Evolutionary conservation across 371 early-diverging fungal species (phyloP), one percentile per base, ranked within the genome.

Genomic region (Racocetra persica): DNA sequence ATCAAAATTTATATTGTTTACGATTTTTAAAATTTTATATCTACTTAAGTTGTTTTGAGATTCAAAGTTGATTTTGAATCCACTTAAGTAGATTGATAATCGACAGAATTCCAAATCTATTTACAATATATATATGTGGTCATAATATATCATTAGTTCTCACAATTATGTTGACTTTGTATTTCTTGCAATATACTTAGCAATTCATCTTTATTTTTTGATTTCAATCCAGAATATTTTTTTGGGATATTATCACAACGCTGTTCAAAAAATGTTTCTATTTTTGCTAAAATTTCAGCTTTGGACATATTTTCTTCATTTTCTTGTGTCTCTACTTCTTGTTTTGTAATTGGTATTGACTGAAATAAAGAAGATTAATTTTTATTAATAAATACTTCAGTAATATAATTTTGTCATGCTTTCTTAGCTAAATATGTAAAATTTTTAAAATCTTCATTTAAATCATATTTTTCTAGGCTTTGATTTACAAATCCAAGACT

Each of bases 121-220:
- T n/a, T n/a, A n/a, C n/a, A n/a, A n/a, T n/a, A n/a, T n/a, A n/a
- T n/a, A n/a, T n/a, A n/a, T n/a, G n/a, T n/a, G n/a, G n/a, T n/a
- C n/a, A n/a, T n/a, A n/a, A n/a, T n/a, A n/a, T n/a, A n/a, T n/a
- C n/a, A n/a, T n/a, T n/a, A n/a, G n/a, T n/a, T n/a, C n/a, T n/a
- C n/a, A 28, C 32, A 66, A 16, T 66, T n/a, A n/a, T n/a, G n/a
- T 70, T n/a, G n/a, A n/a, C n/a, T n/a, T n/a, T n/a, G n/a, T 60
- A 75, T 38, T 16, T 75, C 38, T 59, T 75, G 57, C 49, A 75
- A 36, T 75, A 75, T 75, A 75, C 28, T 60, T 75, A 75, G 59
- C 45, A 75, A 45, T 18, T 60, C 45, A 59, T 20, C 36, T 32
- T 16, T 14, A 2, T 75, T 75, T 59, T 75, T 75, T 38, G 41